Base-by-base conservation (phyloP, 495 filamentous ascomycete genomes). In the Acidiella bohemica region DNA sequence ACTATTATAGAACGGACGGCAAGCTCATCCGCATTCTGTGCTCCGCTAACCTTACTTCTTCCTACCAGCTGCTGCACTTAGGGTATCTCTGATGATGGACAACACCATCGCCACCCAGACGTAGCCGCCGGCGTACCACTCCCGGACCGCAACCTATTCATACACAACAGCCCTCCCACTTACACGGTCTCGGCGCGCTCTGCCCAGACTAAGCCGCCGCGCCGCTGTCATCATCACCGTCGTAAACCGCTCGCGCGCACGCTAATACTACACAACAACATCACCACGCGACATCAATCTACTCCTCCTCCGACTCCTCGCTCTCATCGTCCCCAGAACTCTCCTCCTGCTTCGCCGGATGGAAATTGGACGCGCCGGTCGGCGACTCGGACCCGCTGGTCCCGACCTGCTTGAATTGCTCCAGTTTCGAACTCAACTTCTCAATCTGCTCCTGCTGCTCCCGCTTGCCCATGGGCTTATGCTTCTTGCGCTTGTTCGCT, bases 401-500 rank as follows among this genome's bases (percentile, higher is more conserved):
- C 13, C 35, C 47, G 16, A 18, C 11, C 18, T 41, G 29, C 11
- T 44, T 36, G 34, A 46, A 65, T 20, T 44, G 47, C 32, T 65
- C 58, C 3, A 75, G 63, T 51, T 71, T 47, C 24, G 42, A 72
- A 56, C 78, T 69, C 13, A 97, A 73, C 59, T 81, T 72, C 37
- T 76, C 71, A 55, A 97, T 93, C 50, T 79, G 80, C 7, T 78
- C 75, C 55, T 95, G 86, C 60, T 97, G 90, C 61, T 97, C 88
- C 16, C 63, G 67, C 59, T 86, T 88, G 66, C 80, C 88, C 90
- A 96, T 97, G 0, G 90, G 90, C 68, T 95, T 96, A 64, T 97
- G 94, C 71, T 97, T 97, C 67, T 93, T 94, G 12, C 80, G 72
- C 60, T 83, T 84, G 11, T 22, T 40, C 6, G 31, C 39, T 17